Evolutionary conservation across 176 grass and related monocot genomes (phyloP).

Genomic region (Oryza longistaminata): DNA sequence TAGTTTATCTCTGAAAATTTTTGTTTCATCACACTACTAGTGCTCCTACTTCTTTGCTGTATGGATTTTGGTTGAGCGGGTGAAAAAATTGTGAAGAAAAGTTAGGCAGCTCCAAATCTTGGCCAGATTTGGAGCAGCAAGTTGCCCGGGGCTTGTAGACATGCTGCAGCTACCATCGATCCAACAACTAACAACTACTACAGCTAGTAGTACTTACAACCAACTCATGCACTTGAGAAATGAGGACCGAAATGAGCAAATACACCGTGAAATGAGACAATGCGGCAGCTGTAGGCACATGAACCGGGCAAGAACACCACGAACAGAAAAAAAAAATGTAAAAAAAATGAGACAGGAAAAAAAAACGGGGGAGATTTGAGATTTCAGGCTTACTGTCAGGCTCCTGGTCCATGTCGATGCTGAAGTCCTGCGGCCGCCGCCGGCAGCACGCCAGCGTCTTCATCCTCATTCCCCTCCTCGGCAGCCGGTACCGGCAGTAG

Average conservation of each 20-base stretch:
- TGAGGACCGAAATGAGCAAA: neutral
- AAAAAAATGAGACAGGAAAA: neutral
- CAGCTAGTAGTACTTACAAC: neutral
- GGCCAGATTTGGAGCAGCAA: conserved; percentile 17
- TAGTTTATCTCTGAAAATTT: neutral
- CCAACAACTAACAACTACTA: neutral
- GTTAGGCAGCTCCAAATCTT: neutral
- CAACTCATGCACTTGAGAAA: neutral
- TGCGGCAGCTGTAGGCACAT: neutral
- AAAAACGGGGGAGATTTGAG: too few species aligned
- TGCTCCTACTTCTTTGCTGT: neutral
- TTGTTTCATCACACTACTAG: neutral
- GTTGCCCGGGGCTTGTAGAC: neutral
- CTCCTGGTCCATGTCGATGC: conserved; percentile 87
- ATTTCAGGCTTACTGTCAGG: conserved; percentile 60
- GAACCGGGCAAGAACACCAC: neutral
- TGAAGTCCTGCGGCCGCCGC: conserved; percentile 87
- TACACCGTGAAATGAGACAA: neutral
- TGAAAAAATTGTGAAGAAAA: neutral
- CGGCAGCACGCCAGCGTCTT: conserved; percentile 90
- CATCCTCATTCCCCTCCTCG: conserved; percentile 52
- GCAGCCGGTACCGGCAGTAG: neutral
- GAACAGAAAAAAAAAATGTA: neutral
- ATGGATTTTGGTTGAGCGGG: neutral
- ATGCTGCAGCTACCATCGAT: neutral